Conservation (phyloP, 1,139 yeast genomes). For the Hemisphaericaspora xylanilytica region DNA sequence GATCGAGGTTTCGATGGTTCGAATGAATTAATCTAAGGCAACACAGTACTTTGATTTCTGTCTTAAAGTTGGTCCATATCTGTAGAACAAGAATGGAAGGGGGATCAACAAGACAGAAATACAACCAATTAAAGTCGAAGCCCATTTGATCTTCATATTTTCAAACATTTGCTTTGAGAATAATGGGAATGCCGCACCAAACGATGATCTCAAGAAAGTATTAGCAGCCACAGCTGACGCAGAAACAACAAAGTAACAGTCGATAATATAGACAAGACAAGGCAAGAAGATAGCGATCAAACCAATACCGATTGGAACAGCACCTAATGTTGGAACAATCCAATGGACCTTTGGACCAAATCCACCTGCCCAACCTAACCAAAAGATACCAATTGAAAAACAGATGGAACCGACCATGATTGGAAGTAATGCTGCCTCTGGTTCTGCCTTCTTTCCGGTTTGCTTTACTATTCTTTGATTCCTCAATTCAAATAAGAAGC, state of each 20-base stretch:
- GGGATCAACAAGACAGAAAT: constrained; percentile 63
- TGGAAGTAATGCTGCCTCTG: constrained; percentile 75
- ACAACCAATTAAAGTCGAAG: constrained; percentile 74
- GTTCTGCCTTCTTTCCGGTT: constrained; percentile 59
- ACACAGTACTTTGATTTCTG: constrained; percentile 50
- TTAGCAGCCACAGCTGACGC: constrained; percentile 90
- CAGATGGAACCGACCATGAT: constrained; percentile 65
- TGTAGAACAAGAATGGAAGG: constrained; percentile 68
- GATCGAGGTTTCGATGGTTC: no score
- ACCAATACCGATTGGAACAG: constrained; percentile 70
- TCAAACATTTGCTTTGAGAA: constrained; percentile 65
- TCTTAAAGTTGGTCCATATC: constrained; percentile 62
- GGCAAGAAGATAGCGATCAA: constrained; percentile 73
- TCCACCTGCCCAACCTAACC: constrained; percentile 85
- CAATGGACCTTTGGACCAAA: constrained; percentile 67
- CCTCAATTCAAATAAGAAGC: constrained; percentile 25
- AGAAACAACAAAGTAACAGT: constrained; percentile 71
- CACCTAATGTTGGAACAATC: constrained; percentile 78
- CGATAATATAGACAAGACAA: constrained; percentile 74
- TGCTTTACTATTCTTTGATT: constrained; percentile 22
- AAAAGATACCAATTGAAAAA: constrained; percentile 74
- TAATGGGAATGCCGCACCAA: constrained; percentile 51
- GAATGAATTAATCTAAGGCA: constrained; percentile 2
- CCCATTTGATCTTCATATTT: constrained; percentile 77
- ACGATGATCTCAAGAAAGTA: constrained; percentile 65